Base-by-base conservation (phyloP, 139 green algal genomes). In the Closterium sp. region DNA sequence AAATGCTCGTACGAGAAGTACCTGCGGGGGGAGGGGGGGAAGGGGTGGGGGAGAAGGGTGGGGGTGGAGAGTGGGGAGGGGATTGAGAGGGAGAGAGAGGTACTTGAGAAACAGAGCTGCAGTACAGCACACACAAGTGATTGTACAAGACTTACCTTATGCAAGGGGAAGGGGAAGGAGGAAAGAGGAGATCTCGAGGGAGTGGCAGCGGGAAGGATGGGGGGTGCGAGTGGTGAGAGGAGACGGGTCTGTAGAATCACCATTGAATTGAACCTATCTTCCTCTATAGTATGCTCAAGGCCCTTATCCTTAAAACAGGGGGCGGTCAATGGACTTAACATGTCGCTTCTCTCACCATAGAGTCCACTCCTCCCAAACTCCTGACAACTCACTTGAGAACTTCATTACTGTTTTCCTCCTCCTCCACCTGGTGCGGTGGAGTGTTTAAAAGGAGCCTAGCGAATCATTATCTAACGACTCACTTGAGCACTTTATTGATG, bases 81-180 rank as follows among this genome's bases (percentile, higher is more conserved):
- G 34, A 42, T 42, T 2, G 32, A 3, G 32, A 3, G 3, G 32
- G 32, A 38, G 32, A 3, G 32, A 3, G 32, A 38, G 32, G 32
- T 38, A 38, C 32, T 38, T 38, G 32, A 38, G 32, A 38, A 38
- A 38, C 2, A 38, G 32, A 2, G 32, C 32, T 99, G 98, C 98
- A 99, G 96, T 99, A 99, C 88, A 99, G 97, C 45, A 99, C 98
- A 93, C 99, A 99, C 91, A 99, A 99, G 95, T 99, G 98, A 96
- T 99, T 98, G 94, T 99, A 99, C 24, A 96, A 98, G 93, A 99
- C 99, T 94, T 98, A 99, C 89, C 96, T 96, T n/a, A n/a, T n/a
- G 91, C 88, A 4, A 3, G 3, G 32, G 2, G 22, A 29, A 24
- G 70, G 22, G 24, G 4, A 5, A 5, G 2, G 70, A 4, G 70